These are phyloP conservation scores for Phlyctochytrium bullatum DNA, from an alignment of 192 early-diverging fungal species.

Conservation along the genomic window DNA sequence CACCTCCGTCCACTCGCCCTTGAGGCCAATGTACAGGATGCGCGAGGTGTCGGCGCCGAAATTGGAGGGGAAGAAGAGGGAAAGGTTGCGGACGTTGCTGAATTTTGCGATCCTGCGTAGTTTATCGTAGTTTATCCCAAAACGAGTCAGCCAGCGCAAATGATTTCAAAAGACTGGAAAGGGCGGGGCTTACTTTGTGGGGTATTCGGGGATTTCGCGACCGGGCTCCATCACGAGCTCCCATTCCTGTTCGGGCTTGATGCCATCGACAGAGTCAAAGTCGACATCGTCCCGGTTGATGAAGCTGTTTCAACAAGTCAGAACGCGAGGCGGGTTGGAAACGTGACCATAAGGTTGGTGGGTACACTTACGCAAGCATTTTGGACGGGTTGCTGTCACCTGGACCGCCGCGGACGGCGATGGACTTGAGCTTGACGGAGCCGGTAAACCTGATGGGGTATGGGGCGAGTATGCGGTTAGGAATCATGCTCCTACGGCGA, in stretches of 20 bases:
- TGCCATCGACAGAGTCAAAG: conserved; percentile 76
- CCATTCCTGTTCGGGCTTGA: conserved; percentile 77
- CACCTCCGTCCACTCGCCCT: conserved; percentile 81
- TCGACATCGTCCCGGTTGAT: conserved; percentile 89
- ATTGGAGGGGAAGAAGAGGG: conserved; percentile 77
- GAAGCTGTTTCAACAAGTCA: conserved; percentile 49
- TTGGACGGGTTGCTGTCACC: conserved; percentile 60
- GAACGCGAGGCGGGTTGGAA: neutral
- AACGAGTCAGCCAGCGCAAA: conserved; percentile 2
- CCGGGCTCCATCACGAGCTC: conserved; percentile 56
- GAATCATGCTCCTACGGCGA: too few species aligned
- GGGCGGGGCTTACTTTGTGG: conserved; percentile 15
- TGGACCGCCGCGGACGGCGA: conserved; percentile 68
- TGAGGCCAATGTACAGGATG: conserved; percentile 82
- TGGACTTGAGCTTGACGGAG: conserved; percentile 85
- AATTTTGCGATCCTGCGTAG: conserved; percentile 67
- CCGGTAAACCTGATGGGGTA: conserved; percentile 70
- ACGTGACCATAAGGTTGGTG: neutral
- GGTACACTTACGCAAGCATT: conserved; percentile 70
- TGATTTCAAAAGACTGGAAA: neutral
- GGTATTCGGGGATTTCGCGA: conserved; percentile 46
- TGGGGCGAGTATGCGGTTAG: too few species aligned
- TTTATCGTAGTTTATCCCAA: neutral
- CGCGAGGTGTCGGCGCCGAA: conserved; percentile 71
- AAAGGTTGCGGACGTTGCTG: conserved; percentile 70